Base-by-base conservation (phyloP, 2,329 filamentous ascomycete species). In the Cercospora beticola region DNA sequence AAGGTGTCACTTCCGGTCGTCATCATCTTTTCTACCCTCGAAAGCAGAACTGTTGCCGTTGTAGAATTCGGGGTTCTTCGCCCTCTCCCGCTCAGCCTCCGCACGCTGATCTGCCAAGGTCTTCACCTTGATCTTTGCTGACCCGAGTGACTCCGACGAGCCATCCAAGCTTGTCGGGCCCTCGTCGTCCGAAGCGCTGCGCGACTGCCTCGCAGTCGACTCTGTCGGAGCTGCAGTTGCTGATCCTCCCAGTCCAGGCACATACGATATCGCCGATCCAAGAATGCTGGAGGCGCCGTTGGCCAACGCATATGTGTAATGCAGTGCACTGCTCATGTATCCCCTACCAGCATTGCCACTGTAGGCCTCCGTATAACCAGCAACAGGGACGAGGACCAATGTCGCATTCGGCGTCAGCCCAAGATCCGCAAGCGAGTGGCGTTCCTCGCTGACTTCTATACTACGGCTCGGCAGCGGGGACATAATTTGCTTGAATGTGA, bases 11-110 rank as follows among this genome's bases (percentile, higher is more conserved):
- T 59, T 68, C 16, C 67, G 74, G 52, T 83, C 84, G 28, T 88
- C 85, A 61, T 89, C 85, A 71, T 89, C 87, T 40, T 86, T 86
- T 62, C 80, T 78, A 30, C 79, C 66, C 64, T 74, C 71, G 72
- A 83, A 80, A 82, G 87, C 80, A 83, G 94, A 92, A 78, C 92
- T 92, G 76, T 97, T 97, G 1, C 94, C 94, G 76, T 97, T 97
- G 77, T 97, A 97, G 58, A 96, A 86, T 76, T 96, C 90, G 56
- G 83, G 83, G 46, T 84, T 82, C 69, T 86, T 83, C 21, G 85
- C 82, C 72, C 66, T 68, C 54, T 59, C 30, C 66, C 73, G 76
- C 58, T 72, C 74, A 7, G 59, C 71, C 64, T 76, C 77, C 16
- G 73, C 76, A 49, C 81, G 72, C 74, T 83, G 82, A 77, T 85